Evolutionary conservation across 768 basidiomycete genomes (phyloP), one percentile per base, ranked within the genome.

Genomic region (Chalciporus pseudorubinellus): DNA sequence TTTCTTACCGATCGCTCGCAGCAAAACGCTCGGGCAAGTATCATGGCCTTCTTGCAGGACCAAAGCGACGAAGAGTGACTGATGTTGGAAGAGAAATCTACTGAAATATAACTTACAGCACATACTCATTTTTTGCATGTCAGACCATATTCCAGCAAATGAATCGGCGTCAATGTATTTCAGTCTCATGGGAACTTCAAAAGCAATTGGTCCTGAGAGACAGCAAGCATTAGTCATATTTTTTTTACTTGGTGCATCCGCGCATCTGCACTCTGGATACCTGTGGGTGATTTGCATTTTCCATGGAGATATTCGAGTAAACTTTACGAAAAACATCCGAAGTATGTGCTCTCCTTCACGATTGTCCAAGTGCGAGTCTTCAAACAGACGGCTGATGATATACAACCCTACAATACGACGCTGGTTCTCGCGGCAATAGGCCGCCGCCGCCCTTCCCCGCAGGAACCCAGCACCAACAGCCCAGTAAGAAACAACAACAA

Each of bases 41-140:
- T 91, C 45, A 79, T 78, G 73, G 85, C 83, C 6, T 90, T 90
- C 64, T 70, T 91, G 52, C 75, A 70, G 34, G 84, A 87, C 59
- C 85, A 89, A 60, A 88, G 86, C 58, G 85, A 85, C 33, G 78
- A 79, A 18, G 81, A 69, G 28, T 67, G 33, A 69, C 28, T 67
- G 33, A 58, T 14, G 16, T 29, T 19, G 12, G 7, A 16, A 14
- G 22, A 26, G 11, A n/a, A 11, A 11, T 16, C 16, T n/a, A 36
- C 14, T 36, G 34, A 22, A 21, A 33, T 9, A n/a, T 28, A 31
- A 19, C 10, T 31, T 44, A 12, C 26, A 29, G n/a, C 12, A 44
- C 8, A 20, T 6, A 44, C 29, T 13, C 19, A 19, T 33, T 1
- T 26, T 20, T 36, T 36, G 34, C 9, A 34, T 34, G 14, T 9